Evolutionary conservation across 139 green algal genomes (phyloP).

Genomic region (Medakamo hakoo): DNA sequence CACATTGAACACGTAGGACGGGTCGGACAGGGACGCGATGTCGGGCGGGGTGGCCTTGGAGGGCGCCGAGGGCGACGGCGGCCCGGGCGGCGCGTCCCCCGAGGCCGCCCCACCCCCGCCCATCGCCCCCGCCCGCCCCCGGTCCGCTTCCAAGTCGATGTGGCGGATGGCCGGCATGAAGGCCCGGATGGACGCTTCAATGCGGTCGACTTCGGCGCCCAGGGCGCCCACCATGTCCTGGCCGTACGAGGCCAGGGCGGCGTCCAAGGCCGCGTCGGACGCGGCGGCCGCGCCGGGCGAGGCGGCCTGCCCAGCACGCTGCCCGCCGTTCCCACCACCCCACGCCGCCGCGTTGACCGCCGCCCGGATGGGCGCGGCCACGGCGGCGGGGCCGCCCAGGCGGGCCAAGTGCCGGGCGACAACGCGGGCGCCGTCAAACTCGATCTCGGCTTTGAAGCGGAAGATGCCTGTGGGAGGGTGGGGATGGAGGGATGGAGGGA

Average conservation of each 20-base stretch:
- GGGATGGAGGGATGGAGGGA: no score
- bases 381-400: slow-evolving; percentile 1
- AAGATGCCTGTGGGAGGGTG: no score
- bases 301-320: neutral
- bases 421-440: slow-evolving; percentile 21
- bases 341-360: slow-evolving; percentile 31
- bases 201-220: slow-evolving; percentile 74
- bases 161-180: slow-evolving; percentile 46
- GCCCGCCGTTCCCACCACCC: slow-evolving; percentile 27
- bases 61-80: no score
- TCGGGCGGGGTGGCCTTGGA: no score
- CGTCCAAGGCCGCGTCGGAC: neutral
- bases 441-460: slow-evolving; percentile 68
- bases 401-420: slow-evolving; percentile 9
- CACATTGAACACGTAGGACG: no score
- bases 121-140: slow-evolving; percentile 11
- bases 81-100: no score
- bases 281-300: neutral
- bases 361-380: slow-evolving; percentile 5
- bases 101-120: no score
- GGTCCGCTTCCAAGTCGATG: slow-evolving; percentile 68
- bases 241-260: slow-evolving; percentile 3
- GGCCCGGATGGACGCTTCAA: slow-evolving; percentile 61
- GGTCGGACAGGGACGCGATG: no score
- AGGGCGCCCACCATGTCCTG: slow-evolving; percentile 56